Base-by-base conservation (phyloP, 495 filamentous ascomycete genomes). In the Tuber melanosporum region DNA sequence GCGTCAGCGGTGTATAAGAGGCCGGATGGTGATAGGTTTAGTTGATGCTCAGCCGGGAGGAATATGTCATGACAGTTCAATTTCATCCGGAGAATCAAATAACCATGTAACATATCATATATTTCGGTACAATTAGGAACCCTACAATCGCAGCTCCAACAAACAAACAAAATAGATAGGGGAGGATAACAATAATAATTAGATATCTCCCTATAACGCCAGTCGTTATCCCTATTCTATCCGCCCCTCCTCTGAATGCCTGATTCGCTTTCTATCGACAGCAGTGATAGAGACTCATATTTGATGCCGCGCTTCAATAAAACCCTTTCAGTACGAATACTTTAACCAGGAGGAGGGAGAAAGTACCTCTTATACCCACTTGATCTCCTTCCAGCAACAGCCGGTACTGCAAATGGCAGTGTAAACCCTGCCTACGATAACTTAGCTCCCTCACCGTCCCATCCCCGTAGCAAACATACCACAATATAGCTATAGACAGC, bases 11-110 rank as follows among this genome's bases (percentile, higher is more conserved):
- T 93, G 75, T 98, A 88, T 85, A 85, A 88, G 77, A 90, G 91
- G 81, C 89, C 87, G 72, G 92, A 91, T 80, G 95, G 95, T 9
- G 94, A 98, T 86, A 88, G 96, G 74, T 93, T 99, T 84, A 90
- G 88, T 83, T 92, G 82, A 86, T 26, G 42, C 36, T 17, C 22
- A 32, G 10, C 15, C 3, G 22, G 36, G 15, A 20, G 32, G n/a
- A 44, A 22, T 44, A 52, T n/a, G 19, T 72, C 36, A 22, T 22
- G 2, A 26, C 20, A 72, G 26, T 32, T 72, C 26, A 32, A 15
- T n/a, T 43, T n/a, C 36, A 32, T n/a, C 36, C 4, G 14, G 26
- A n/a, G 71, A 46, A 43, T 43, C 3, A 12, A n/a, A 46, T 20
- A 43, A 7, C 44, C 71, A 32, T 44, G 49, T 52, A 46, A n/a